Evolutionary conservation across 2,329 filamentous ascomycete species (phyloP).

Genomic region (Ophiostoma novo-ulmi): DNA sequence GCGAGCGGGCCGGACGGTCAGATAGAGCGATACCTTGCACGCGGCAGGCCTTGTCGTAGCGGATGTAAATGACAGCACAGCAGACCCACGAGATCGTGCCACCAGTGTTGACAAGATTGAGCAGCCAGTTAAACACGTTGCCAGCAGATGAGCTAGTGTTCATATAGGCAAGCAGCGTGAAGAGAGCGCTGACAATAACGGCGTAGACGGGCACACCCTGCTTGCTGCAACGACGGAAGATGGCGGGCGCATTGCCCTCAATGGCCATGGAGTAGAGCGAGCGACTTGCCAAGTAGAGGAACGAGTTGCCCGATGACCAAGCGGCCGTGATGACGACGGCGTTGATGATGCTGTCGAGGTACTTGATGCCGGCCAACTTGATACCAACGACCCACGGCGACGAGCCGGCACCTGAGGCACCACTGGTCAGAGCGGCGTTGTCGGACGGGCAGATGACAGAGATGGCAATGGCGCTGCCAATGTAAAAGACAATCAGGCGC

Average conservation of each 20-base stretch:
- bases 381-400: constrained; percentile 47
- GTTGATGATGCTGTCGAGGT: constrained; percentile 57
- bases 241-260: constrained; percentile 49
- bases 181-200: constrained; percentile 51
- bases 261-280: constrained; percentile 57
- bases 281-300: constrained; percentile 57
- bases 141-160: constrained; percentile 35
- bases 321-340: constrained; percentile 55
- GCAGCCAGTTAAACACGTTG: constrained; percentile 22
- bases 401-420: constrained; percentile 44
- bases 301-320: constrained; percentile 58
- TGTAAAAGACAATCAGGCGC: constrained; percentile 61
- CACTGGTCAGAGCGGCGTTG: constrained; percentile 48
- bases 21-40: constrained; percentile 38
- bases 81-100: not conserved
- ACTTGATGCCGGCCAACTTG: constrained; percentile 49
- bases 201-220: constrained; percentile 60
- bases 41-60: constrained; percentile 33
- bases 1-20: constrained; percentile 32
- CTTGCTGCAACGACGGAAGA: constrained; percentile 47
- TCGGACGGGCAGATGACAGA: constrained; percentile 59
- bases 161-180: constrained; percentile 39
- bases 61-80: constrained; percentile 4
- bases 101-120: constrained; percentile 1
- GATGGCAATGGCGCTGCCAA: constrained; percentile 58